Conservation (phyloP, 805 yeast species). For the Starmerella scarabaei region DNA sequence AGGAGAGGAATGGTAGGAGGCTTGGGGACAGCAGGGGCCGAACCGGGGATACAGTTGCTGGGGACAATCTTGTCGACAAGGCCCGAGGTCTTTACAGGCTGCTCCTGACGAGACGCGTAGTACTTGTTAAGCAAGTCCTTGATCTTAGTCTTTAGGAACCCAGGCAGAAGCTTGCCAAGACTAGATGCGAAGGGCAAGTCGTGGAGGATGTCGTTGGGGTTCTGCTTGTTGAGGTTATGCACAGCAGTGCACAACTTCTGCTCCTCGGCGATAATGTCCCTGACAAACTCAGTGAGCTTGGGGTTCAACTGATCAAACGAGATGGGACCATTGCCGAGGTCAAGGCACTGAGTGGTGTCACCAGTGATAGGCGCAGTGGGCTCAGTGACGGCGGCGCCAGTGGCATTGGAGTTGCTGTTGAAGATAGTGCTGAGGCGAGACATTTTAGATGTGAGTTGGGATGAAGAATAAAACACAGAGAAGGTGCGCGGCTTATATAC, state of each 20-base stretch:
- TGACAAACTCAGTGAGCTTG: slow-evolving; percentile 6
- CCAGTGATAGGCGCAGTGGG: background rate
- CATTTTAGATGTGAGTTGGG: background rate
- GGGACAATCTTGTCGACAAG: background rate
- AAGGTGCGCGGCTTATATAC: too few relatives aligned
- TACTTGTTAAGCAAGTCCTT: background rate
- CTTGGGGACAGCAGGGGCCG: background rate
- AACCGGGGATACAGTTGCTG: too few relatives aligned
- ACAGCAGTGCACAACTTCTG: slow-evolving; percentile 2
- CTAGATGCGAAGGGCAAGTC: slow-evolving; percentile 3
- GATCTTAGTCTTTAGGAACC: slow-evolving; percentile 1
- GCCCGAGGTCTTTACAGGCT: background rate
- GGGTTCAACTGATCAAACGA: slow-evolving; percentile 6
- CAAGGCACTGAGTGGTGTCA: background rate
- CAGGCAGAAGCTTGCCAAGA: slow-evolving; percentile 4
- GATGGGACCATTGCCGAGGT: background rate
- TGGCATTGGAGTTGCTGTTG: background rate
- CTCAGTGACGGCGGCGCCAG: background rate
- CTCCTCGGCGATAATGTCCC: slow-evolving; percentile 7
- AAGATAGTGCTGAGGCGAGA: slow-evolving; percentile 7
- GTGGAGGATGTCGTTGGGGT: background rate
- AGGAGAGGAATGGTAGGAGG: background rate
- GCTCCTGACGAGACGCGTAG: background rate
- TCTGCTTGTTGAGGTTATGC: background rate
- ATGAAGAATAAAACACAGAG: too few relatives aligned